Evolutionary conservation across 164 flowering plant species (phyloP), one percentile per base, ranked within the genome.

Genomic region (Nymphaea colorata): DNA sequence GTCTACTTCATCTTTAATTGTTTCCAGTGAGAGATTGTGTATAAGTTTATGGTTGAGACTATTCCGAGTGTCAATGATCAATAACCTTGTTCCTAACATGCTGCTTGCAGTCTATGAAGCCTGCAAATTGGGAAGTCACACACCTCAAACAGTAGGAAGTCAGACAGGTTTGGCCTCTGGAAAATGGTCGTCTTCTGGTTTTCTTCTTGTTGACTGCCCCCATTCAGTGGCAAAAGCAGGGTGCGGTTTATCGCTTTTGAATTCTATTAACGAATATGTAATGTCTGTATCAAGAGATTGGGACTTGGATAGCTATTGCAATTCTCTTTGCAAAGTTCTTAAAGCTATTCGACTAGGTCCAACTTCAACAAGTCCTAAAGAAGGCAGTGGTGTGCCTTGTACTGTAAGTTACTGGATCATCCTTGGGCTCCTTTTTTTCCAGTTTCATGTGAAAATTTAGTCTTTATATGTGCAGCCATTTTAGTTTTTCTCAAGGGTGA

Each of bases 91-190:
- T 47, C 3, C 55, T 4, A 2, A 6, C 12, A 6, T 47, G 5
- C 12, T 67, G 14, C 69, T 69, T 72, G 41, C 82, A 95, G 99
- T 95, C 60, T 95, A 95, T 79, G 98, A 90, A 80, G 79, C 90
- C 42, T 95, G 99, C 87, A 90, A 90, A 71, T 78, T 95, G 80
- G 99, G 99, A 69, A 83, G 79, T 71, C 99, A 95, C 80, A 67
- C 83, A 66, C 99, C 99, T 4, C 93, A 86, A 66, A 81, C 68
- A 75, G 73, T 83, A 61, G 96, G 87, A 71, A 84, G 85, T 60
- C 93, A 87, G 74, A 80, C 81, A 81, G 99, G 86, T 57, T 66
- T 76, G 59, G 83, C 86, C 42, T 76, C 90, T 45, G 95, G 86
- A 67, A 94, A 85, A 74, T 74, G 67, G 70, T 81, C 86, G 4